phyloP scores from a whole-genome alignment of 129 eudicot genomes.

The Helianthus tuberosus region DNA sequence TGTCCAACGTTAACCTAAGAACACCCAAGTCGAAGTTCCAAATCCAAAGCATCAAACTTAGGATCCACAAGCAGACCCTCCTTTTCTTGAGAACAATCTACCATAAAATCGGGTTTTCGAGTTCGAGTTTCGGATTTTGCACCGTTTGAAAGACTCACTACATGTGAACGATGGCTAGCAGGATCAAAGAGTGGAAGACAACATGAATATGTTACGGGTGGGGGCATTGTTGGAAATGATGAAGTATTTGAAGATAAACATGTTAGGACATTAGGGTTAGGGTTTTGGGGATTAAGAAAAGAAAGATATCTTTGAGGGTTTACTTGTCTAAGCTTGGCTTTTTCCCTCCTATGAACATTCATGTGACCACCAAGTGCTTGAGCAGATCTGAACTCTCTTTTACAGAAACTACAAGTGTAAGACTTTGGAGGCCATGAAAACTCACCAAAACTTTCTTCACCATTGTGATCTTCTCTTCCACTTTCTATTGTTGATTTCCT shows the following conservation, averaged over 20 bases:
- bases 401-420: constrained; percentile 43
- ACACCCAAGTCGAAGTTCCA: constrained; percentile 51
- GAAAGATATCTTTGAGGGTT: constrained; percentile 22
- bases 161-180: background rate
- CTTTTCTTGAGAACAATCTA: constrained; percentile 10
- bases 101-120: constrained; percentile 6
- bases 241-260: constrained; percentile 13
- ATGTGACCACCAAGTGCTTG: constrained; percentile 53
- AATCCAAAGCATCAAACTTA: constrained; percentile 36
- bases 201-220: constrained; percentile 12
- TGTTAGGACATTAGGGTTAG: constrained; percentile 24
- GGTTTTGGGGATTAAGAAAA: constrained; percentile 30
- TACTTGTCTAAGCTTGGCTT: constrained; percentile 37
- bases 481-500: background rate
- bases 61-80: constrained; percentile 20
- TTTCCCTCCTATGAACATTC: constrained; percentile 47
- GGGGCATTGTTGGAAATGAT: constrained; percentile 14
- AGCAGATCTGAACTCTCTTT: constrained; percentile 45
- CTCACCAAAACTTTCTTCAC: constrained; percentile 25
- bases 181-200: constrained; percentile 24
- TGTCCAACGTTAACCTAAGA: constrained; percentile 20
- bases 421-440: constrained; percentile 44
- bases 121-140: background rate
- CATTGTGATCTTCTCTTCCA: background rate
- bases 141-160: background rate